Evolutionary conservation across 2,329 filamentous ascomycete genomes (phyloP).

Genomic region (Aspergillus bombycis): DNA sequence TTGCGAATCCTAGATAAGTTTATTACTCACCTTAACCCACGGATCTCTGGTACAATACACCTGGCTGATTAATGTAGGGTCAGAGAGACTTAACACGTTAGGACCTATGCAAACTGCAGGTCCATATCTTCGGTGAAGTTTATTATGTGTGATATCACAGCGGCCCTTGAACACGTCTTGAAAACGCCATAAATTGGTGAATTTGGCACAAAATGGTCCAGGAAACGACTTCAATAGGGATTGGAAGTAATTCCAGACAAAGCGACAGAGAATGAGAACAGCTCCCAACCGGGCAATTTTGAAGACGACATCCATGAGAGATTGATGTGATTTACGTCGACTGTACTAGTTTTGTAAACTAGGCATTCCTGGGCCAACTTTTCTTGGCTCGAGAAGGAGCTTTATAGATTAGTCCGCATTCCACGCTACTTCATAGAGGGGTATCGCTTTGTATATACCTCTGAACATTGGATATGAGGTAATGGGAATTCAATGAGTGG

Average conservation of each 20-base stretch:
- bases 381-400: not conserved
- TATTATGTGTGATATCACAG: slow-evolving; percentile 11
- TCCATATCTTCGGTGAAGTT: slow-evolving; percentile 70
- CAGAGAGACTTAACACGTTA: slow-evolving; percentile 72
- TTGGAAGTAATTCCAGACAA: not conserved
- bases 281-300: not conserved
- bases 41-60: slow-evolving; percentile 78
- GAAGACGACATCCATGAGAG: not conserved
- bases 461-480: not conserved
- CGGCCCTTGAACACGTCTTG: slow-evolving; percentile 9
- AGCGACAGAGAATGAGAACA: not conserved
- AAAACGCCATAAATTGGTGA: slow-evolving; percentile 14
- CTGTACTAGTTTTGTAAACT: not conserved
- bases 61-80: slow-evolving; percentile 70
- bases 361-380: not conserved
- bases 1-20: not conserved
- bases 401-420: not conserved
- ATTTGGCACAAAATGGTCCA: slow-evolving; percentile 12
- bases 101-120: slow-evolving; percentile 75
- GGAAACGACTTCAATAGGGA: slow-evolving; percentile 11
- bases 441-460: not conserved
- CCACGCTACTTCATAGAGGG: not conserved
- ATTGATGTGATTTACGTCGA: not conserved
- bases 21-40: slow-evolving; percentile 29
- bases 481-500: not conserved